Evolutionary conservation across 2,329 filamentous ascomycete genomes (phyloP).

Genomic region (Aspergillus aculeatus): DNA sequence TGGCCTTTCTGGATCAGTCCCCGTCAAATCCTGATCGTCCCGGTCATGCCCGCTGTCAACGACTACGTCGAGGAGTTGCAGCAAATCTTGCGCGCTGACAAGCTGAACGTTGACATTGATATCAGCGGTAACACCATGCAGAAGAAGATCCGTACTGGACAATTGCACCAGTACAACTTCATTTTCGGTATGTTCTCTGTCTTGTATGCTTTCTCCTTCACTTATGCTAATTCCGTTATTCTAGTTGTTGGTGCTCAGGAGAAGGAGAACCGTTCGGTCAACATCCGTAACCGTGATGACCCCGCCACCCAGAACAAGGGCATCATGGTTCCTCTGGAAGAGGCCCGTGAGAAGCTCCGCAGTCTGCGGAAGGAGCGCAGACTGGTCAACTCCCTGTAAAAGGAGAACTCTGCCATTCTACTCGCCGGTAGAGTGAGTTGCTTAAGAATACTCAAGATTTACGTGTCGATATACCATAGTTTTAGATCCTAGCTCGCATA

Average conservation of each 20-base stretch:
- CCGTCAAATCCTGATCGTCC: conserved; percentile 51
- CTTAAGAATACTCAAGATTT: neutral
- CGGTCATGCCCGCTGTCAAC: conserved; percentile 51
- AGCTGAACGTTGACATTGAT: conserved; percentile 50
- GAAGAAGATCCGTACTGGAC: conserved; percentile 53
- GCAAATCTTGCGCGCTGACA: conserved; percentile 43
- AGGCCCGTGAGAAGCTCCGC: conserved; percentile 55
- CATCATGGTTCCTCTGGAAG: conserved; percentile 60
- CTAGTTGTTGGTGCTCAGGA: conserved; percentile 63
- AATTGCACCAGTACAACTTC: conserved; percentile 52
- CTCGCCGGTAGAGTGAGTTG: neutral
- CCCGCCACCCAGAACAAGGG: conserved; percentile 62
- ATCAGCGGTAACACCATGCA: conserved; percentile 51
- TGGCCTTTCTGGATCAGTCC: conserved; percentile 56
- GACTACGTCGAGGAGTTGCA: conserved; percentile 51
- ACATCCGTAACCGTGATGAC: conserved; percentile 65
- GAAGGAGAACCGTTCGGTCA: conserved; percentile 58
- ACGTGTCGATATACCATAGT: conserved; percentile 7
- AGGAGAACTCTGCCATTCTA: neutral
- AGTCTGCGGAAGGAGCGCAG: conserved; percentile 47
- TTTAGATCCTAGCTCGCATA: neutral
- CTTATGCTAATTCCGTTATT: conserved; percentile 15
- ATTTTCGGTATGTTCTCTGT: conserved; percentile 45
- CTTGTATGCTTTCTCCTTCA: neutral
- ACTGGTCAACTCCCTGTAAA: conserved; percentile 42